Conservation (phyloP, 768 basidiomycete species). For the Mycena kentingensis region DNA sequence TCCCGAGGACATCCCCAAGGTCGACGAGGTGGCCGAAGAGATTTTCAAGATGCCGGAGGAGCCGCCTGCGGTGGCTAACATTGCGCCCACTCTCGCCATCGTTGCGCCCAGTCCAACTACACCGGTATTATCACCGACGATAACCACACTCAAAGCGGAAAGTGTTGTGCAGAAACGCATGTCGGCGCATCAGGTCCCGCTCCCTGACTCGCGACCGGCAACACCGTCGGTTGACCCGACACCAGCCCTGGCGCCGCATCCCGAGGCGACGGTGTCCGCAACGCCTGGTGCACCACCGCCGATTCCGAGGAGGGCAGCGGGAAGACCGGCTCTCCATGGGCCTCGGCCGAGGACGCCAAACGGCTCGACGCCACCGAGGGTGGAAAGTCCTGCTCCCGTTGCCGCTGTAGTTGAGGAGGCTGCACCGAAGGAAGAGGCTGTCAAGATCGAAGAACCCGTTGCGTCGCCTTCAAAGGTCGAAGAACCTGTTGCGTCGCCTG, state of each 20-base stretch:
- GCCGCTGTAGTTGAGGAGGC: not conserved
- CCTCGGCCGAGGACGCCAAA: slow-evolving; percentile 8
- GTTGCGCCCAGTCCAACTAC: not conserved
- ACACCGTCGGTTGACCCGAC: slow-evolving; percentile 38
- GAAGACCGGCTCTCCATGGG: slow-evolving; percentile 36
- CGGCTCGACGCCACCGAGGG: slow-evolving; percentile 6
- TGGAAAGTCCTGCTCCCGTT: slow-evolving; percentile 8
- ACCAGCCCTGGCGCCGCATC: slow-evolving; percentile 20
- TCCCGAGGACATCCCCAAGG: not conserved
- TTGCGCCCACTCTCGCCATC: slow-evolving; percentile 1
- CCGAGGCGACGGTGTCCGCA: not conserved
- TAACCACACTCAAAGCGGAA: slow-evolving; percentile 9
- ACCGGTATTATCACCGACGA: slow-evolving; percentile 4
- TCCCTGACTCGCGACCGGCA: slow-evolving; percentile 44
- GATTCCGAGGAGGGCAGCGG: slow-evolving; percentile 66
- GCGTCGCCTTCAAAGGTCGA: not conserved
- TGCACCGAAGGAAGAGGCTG: not conserved
- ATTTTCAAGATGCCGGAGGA: not conserved
- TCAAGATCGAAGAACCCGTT: not conserved
- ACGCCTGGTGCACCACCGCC: slow-evolving; percentile 49
- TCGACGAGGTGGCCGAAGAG: not conserved
- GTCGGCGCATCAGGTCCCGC: slow-evolving; percentile 40
- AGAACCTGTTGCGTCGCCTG: not conserved
- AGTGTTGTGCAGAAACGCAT: slow-evolving; percentile 15
- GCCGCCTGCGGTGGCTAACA: not conserved